Evolutionary conservation across 305 asterid genomes (phyloP).

Genomic region (Fraxinus ornus): DNA sequence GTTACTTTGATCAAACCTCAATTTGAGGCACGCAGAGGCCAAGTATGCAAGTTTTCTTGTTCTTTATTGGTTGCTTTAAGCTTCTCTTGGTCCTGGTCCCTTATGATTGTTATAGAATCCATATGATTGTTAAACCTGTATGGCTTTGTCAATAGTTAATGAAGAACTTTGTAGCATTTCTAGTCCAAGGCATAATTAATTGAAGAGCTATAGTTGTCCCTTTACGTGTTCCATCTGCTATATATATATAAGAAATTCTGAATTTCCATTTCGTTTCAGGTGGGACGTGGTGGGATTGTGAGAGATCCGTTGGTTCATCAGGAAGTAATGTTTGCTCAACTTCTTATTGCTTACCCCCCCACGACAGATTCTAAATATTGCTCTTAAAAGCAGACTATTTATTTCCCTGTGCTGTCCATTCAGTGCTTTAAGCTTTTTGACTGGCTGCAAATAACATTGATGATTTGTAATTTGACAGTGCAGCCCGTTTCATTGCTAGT

Average conservation of each 20-base stretch:
- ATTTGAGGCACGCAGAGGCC: constrained; percentile 92
- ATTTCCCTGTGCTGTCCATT: neutral
- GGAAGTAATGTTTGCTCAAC: constrained; percentile 51
- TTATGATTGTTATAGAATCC: neutral
- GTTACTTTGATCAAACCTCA: constrained; percentile 90
- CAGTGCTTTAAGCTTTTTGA: neutral
- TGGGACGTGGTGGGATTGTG: constrained; percentile 91
- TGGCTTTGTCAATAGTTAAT: neutral
- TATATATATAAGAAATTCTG: neutral
- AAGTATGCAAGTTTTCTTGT: constrained; percentile 41
- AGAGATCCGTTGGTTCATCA: constrained; percentile 79
- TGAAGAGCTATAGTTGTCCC: neutral
- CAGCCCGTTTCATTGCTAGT: neutral
- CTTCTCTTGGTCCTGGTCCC: neutral
- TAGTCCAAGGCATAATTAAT: neutral
- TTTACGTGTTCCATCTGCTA: neutral
- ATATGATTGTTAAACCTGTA: neutral
- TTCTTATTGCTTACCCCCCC: neutral
- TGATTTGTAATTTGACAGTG: neutral
- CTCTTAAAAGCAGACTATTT: neutral
- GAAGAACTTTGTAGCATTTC: neutral
- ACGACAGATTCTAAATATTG: neutral
- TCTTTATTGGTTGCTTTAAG: constrained; percentile 5
- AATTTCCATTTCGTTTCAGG: constrained; percentile 43
- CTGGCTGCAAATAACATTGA: neutral